Evolutionary conservation across 371 early-diverging fungal genomes (phyloP).

Genomic region (Mortierella sp.): DNA sequence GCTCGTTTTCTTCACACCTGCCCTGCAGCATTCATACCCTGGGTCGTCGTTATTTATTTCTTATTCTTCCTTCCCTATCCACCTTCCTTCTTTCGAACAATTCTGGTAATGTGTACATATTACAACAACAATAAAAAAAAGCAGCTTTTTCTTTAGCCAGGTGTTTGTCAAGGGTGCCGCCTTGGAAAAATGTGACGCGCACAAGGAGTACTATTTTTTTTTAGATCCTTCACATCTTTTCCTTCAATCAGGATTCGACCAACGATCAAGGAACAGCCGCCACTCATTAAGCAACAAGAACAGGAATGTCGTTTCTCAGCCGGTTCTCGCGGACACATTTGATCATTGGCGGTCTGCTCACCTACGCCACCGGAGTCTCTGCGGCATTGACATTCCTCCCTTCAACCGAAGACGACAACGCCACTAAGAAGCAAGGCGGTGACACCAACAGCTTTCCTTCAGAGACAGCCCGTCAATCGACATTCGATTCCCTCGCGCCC

Average conservation of each 20-base stretch:
- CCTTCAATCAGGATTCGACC: not conserved
- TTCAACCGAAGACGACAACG: constrained; percentile 3
- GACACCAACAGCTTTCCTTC: constrained; percentile 31
- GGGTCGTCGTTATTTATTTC: not conserved
- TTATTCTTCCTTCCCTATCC: not conserved
- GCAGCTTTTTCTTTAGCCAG: not conserved
- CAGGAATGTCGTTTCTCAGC: constrained; percentile 44
- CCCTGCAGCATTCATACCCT: not conserved
- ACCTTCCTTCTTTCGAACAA: not conserved
- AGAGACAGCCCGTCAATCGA: constrained; percentile 37
- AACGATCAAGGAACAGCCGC: not conserved
- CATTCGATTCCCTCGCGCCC: constrained; percentile 45
- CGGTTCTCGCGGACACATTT: constrained; percentile 53
- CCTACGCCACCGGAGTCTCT: constrained; percentile 54
- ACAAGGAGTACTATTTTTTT: not conserved
- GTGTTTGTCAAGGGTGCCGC: not conserved
- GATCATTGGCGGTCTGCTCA: constrained; percentile 48
- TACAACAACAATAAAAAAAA: not conserved
- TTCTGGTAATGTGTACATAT: constrained; percentile 11
- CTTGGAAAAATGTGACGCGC: not conserved
- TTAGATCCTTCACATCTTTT: too few relatives aligned
- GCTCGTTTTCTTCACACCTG: not conserved
- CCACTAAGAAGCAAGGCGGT: constrained; percentile 5
- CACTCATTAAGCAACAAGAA: not conserved
- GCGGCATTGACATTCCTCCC: constrained; percentile 51